Base-by-base conservation (phyloP, 257 asterid species). In the Solanum pimpinellifolium region DNA sequence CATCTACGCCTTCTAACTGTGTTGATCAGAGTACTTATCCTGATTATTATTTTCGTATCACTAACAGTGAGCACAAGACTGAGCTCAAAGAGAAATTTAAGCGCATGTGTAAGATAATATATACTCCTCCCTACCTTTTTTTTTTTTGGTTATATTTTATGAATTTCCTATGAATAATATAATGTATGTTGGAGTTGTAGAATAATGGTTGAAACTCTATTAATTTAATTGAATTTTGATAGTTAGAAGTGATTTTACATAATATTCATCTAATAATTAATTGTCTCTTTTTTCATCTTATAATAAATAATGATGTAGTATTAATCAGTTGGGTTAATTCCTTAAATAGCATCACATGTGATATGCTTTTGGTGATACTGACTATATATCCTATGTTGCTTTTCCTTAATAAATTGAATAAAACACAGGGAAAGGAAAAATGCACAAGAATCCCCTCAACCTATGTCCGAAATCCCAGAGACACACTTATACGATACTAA, bases 41-140 rank as follows among this genome's bases (percentile, higher is more conserved):
- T 1, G 98, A 95, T 60, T 94, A 88, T 86, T 95, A 94, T 75
- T 95, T 95, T 35, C 95, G 95, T n/a, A 90, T 95, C 90, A 94
- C 98, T 1, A 88, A 95, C 0, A 95, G 98, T 62, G 94, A 95
- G 35, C 97, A 95, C 14, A 91, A 42, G 92, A 81, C 90, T 2
- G 96, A 93, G 5, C 96, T 94, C 33, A 95, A 95, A 62, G 91
- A 89, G 31, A 95, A 94, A 69, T 95, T 95, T 59, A 88, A 87
- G 91, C 98, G 98, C 92, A 94, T 94, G 93, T 95, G 98, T 95
- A 93, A 81, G 85, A 29, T 39, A 23, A n/a, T 52, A 23, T 47
- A 18, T 15, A 82, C 5, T 6, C 11, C 8, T 1, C 0, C 1
- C 29, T 46, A 0, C 12, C 10, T 35, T 35, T 73, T 56, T 4